Conservation (phyloP, 345 rosid genomes). For the Raphanus raphanistrum region DNA sequence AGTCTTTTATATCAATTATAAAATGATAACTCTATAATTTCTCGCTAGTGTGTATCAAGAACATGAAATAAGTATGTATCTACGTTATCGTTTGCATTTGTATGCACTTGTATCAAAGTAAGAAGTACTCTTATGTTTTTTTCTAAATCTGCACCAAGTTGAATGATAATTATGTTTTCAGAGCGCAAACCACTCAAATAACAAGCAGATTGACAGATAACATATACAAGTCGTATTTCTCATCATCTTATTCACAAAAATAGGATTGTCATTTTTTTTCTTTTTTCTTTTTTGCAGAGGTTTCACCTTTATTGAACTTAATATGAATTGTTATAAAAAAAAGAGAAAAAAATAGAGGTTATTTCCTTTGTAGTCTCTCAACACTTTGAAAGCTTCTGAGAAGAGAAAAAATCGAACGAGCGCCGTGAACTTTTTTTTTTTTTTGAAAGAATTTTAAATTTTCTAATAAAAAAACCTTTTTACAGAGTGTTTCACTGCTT, state of each 20-base stretch:
- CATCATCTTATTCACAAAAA: background rate
- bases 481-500: too few species aligned
- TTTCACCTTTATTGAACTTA: too few species aligned
- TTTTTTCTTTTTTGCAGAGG: too few species aligned
- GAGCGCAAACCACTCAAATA: background rate
- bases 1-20: background rate
- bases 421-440: too few species aligned
- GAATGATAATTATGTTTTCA: background rate
- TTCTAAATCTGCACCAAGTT: background rate
- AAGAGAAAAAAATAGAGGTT: background rate
- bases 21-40: background rate
- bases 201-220: background rate
- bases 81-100: background rate
- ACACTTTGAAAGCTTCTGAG: constrained; percentile 5
- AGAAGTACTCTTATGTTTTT: background rate
- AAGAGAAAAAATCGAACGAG: constrained; percentile 5
- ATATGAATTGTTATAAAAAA: background rate
- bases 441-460: too few species aligned
- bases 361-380: too few species aligned
- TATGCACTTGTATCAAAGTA: background rate
- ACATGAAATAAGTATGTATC: background rate
- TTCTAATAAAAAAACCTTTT: too few species aligned
- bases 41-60: background rate
- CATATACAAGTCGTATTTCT: background rate
- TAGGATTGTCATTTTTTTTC: background rate